These are phyloP conservation scores for Lipomyces chichibuensis DNA, from an alignment of 805 yeast genomes.

Conservation along the genomic window DNA sequence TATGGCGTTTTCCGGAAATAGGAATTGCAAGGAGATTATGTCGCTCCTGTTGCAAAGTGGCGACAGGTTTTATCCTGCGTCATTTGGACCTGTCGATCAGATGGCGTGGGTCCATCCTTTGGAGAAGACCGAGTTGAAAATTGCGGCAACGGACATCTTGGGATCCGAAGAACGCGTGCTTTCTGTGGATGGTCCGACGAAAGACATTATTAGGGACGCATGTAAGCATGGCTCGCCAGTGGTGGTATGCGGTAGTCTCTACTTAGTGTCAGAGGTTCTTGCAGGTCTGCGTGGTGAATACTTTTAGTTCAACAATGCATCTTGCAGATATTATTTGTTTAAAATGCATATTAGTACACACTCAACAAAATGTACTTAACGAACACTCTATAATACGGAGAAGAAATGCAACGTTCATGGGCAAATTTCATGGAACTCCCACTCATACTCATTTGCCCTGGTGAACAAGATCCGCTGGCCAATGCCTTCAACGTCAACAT, in stretches of 20 bases:
- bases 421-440: constrained; percentile 31
- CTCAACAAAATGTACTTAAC: not conserved
- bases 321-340: not conserved
- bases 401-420: constrained; percentile 13
- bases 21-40: constrained; percentile 58
- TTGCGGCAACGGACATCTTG: constrained; percentile 39
- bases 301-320: not conserved
- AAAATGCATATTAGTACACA: not conserved
- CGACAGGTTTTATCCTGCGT: constrained; percentile 65
- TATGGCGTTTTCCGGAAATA: constrained; percentile 76
- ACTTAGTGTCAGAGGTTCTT: constrained; percentile 52
- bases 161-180: constrained; percentile 4
- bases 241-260: constrained; percentile 72
- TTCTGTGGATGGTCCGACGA: not conserved
- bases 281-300: not conserved
- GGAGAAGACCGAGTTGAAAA: constrained; percentile 43
- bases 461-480: constrained; percentile 27
- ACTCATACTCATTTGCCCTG: constrained; percentile 18
- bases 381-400: not conserved
- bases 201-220: constrained; percentile 34
- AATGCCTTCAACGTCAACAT: constrained; percentile 25
- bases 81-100: constrained; percentile 71
- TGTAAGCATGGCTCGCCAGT: constrained; percentile 44
- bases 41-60: constrained; percentile 51
- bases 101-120: constrained; percentile 90